phyloP scores from a whole-genome alignment of 2,329 filamentous ascomycete species.

The Fusarium sp. region DNA sequence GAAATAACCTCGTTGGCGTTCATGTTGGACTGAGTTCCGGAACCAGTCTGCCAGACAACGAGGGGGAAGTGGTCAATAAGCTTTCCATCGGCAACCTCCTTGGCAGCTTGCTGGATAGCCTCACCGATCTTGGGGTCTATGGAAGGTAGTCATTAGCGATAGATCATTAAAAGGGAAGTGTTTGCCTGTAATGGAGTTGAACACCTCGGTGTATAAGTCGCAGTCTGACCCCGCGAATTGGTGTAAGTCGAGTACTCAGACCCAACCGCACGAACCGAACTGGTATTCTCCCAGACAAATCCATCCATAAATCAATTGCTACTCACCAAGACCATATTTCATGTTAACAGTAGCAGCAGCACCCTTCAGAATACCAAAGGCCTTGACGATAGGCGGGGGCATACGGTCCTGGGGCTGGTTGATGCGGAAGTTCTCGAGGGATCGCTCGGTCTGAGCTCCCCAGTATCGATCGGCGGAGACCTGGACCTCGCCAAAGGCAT shows the following conservation, averaged over 20 bases:
- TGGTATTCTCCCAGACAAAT: background rate
- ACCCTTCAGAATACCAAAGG: conserved; percentile 97
- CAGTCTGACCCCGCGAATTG: background rate
- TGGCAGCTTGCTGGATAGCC: conserved; percentile 94
- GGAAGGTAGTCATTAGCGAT: conserved; percentile 8
- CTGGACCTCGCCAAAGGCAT: conserved; percentile 98
- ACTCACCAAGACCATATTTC: conserved; percentile 85
- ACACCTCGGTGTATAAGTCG: background rate
- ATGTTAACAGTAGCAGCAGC: conserved; percentile 97
- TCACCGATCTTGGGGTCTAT: conserved; percentile 88
- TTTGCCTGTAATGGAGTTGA: background rate
- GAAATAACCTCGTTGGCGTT: conserved; percentile 99
- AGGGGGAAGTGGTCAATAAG: conserved; percentile 97
- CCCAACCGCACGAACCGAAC: background rate
- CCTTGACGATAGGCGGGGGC: conserved; percentile 90
- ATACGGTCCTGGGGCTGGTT: conserved; percentile 99
- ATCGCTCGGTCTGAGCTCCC: conserved; percentile 97
- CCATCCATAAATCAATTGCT: background rate
- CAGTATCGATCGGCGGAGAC: conserved; percentile 95
- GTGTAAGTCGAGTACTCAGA: conserved; percentile 8
- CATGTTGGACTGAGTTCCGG: conserved; percentile 99
- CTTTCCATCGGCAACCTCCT: conserved; percentile 93
- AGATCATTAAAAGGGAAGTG: background rate
- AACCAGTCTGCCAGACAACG: conserved; percentile 99
- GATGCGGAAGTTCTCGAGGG: conserved; percentile 97